Evolutionary conservation across 2,329 filamentous ascomycete genomes (phyloP), one percentile per base, ranked within the genome.

Genomic region (Pseudogymnoascus sp.): DNA sequence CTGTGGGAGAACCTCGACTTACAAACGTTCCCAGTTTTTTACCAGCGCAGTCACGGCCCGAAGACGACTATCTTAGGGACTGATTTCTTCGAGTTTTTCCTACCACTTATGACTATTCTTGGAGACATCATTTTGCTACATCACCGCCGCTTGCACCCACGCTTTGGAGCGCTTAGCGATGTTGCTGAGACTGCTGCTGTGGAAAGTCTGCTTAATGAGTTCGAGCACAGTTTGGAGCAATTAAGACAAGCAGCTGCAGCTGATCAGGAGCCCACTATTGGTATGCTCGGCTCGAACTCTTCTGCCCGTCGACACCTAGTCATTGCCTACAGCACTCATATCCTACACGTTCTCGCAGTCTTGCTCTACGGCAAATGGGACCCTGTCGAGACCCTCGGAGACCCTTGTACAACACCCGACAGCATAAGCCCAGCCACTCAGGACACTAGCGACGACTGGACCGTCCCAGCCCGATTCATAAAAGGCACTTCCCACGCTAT

Each of bases 61-160:
- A 73, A 75, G 0, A 74, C 69, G 7, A 69, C 66, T 15, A 72
- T 75, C 36, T 74, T 75, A 0, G 78, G 79, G 0, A 73, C 73
- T 4, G 75, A 75, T 0, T 77, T 80, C 40, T 80, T 81, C 45
- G 78, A 80, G 63, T 81, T 77, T 64, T 81, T 81, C 60, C 69
- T 81, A 3, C 79, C 79, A 0, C 70, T 81, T 1, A 80, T 80
- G 75, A 73, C 74, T 1, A 77, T 80, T 7, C 72, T 80, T 0
- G 79, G 79, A 0, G 77, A 81, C 60, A 77, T 81, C 5, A 77
- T 80, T 39, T 75, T 80, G 52, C 68, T 79, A 4, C 79, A 80
- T 63, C 77, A 78, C 60, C 69, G 73, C 10, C 72, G 74, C 13
- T 71, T 74, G 25, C 78, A 81, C 62, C 77, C 78, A 0, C 72